Evolutionary conservation across 371 early-diverging fungal species (phyloP).

Genomic region (Lichtheimia ornata): DNA sequence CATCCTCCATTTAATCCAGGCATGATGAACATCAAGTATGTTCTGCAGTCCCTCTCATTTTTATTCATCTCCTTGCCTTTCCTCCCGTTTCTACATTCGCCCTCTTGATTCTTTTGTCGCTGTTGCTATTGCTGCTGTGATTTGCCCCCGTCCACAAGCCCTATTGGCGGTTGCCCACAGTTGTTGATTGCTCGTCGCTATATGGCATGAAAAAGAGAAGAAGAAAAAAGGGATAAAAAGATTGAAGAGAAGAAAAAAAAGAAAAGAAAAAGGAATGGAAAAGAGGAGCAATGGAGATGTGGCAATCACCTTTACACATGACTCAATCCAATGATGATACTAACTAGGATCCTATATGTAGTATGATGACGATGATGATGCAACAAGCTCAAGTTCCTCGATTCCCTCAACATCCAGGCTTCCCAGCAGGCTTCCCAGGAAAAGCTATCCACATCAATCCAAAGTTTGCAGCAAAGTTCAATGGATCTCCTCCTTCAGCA

Average conservation of each 20-base stretch:
- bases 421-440: not conserved
- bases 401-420: not conserved
- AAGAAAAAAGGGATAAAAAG: not conserved
- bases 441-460: constrained; percentile 10
- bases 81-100: not conserved
- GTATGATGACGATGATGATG: constrained; percentile 11
- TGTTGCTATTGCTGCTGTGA: no score
- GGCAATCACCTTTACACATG: not conserved
- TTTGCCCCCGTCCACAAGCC: no score
- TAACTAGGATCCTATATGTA: not conserved
- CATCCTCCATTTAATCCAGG: constrained; percentile 12
- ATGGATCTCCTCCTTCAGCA: not conserved
- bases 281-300: not conserved
- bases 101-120: not conserved
- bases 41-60: not conserved
- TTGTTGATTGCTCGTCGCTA: no score
- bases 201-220: not conserved
- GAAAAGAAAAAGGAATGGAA: constrained; percentile 4
- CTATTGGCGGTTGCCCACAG: no score
- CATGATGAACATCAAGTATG: constrained; percentile 16
- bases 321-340: not conserved
- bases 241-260: not conserved
- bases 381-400: not conserved
- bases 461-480: constrained; percentile 8
- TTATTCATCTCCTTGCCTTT: not conserved